Base-by-base conservation (phyloP, 352 stramenopile genomes). In the Thalassiosira hispida region DNA sequence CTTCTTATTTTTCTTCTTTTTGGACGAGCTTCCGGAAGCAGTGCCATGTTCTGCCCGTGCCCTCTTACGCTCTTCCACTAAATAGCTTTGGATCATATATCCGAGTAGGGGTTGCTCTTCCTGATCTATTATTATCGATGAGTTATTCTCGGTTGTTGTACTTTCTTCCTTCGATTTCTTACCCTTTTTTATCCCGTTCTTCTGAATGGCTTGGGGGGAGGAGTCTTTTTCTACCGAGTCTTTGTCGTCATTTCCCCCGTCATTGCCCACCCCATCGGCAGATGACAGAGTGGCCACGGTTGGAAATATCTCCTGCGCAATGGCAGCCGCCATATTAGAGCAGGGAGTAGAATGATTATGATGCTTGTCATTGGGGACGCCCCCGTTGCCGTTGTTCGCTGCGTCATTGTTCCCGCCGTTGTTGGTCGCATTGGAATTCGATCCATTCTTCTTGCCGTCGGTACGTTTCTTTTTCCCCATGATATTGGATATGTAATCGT, bases 301-400 rank as follows among this genome's bases (percentile, higher is more conserved):
- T 5, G 65, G 65, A 22, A 74, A 74, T 44, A 74, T 74, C 23
- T 74, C 65, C 20, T 47, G 14, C 14, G 35, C 27, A 47, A 74
- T 66, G 14, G 33, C 55, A 42, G 52, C 38, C 22, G 56, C 65
- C 40, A 66, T 4, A 16, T 53, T 59, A n/a, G 38, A 66, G 55
- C 25, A 66, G 1, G 60, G 60, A 1, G 12, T 55, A 1, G 23
- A 27, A 16, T 40, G 9, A n/a, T 29, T 69, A 22, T 69, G 60
- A 46, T 57, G 42, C 16, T n/a, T 31, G 56, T 64, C 56, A 8
- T 51, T 64, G 29, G 20, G 14, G 29, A 14, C n/a, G 2, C 25
- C 1, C n/a, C n/a, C 16, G 56, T 11, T 29, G 2, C 25, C 1
- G 33, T 33, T 29, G 56, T 11, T 42, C 14, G n/a, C 9, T 2